A percentile compares a stretch with the other conserved stretches of the same genome.
phyloP scores from a whole-genome alignment of 257 asterid species.

The Voacanga thouarsii region DNA sequence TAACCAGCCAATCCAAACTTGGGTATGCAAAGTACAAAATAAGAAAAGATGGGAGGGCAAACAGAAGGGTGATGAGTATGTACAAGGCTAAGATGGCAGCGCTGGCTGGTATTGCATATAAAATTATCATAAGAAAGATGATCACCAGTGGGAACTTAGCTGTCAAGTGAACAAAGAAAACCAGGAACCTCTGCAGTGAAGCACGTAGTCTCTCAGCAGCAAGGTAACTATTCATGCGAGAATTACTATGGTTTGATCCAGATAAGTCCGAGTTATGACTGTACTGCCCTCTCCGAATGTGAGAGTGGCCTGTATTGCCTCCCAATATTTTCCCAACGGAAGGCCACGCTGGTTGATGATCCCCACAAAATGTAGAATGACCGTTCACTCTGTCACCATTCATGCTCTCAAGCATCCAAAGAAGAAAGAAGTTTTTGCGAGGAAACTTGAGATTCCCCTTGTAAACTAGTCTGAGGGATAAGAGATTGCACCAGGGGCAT shows the following conservation, averaged over 20 bases:
- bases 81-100: slow-evolving; percentile 83
- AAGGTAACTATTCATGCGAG: slow-evolving; percentile 28
- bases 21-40: slow-evolving; percentile 92
- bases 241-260: slow-evolving; percentile 36
- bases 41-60: slow-evolving; percentile 82
- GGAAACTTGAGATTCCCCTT: slow-evolving; percentile 78
- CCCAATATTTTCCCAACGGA: slow-evolving; percentile 31
- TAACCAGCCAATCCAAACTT: slow-evolving; percentile 87
- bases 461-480: slow-evolving; percentile 75
- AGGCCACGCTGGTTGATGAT: slow-evolving; percentile 53
- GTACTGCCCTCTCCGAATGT: slow-evolving; percentile 36
- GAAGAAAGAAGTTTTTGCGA: slow-evolving; percentile 87
- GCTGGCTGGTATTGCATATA: slow-evolving; percentile 84
- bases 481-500: slow-evolving; percentile 93
- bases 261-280: slow-evolving; percentile 39
- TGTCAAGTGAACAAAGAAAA: slow-evolving; percentile 71
- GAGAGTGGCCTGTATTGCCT: slow-evolving; percentile 31
- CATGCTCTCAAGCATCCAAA: slow-evolving; percentile 98
- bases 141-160: slow-evolving; percentile 84
- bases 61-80: slow-evolving; percentile 63
- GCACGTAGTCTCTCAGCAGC: slow-evolving; percentile 57
- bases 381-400: slow-evolving; percentile 77
- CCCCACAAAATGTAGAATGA: slow-evolving; percentile 49
- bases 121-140: slow-evolving; percentile 62
- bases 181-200: slow-evolving; percentile 52